Conservation (phyloP, 306 rosid species). For the Abrus precatorius region DNA sequence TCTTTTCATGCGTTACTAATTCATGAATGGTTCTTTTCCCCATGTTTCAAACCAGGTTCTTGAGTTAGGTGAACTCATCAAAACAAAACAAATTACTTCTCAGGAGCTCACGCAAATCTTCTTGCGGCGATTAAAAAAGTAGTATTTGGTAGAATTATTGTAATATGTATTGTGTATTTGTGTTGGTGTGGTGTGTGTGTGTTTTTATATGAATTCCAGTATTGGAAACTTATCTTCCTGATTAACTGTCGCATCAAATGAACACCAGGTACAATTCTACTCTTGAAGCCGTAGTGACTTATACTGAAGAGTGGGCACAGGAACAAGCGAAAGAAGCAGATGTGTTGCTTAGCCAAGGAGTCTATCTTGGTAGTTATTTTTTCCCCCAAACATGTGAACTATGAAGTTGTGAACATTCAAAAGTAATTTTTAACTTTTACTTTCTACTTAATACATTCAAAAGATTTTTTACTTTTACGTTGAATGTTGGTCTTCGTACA, state of each 20-base stretch:
- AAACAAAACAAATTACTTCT: conserved; percentile 75
- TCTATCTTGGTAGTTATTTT: conserved; percentile 67
- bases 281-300: conserved; percentile 76
- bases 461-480: not conserved
- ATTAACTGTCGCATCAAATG: conserved; percentile 33
- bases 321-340: conserved; percentile 79
- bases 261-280: conserved; percentile 65
- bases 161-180: conserved; percentile 13
- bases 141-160: conserved; percentile 20
- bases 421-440: not conserved
- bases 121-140: conserved; percentile 78
- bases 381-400: conserved; percentile 9
- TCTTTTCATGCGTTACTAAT: conserved; percentile 27
- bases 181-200: conserved; percentile 30
- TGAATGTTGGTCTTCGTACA: conserved; percentile 34
- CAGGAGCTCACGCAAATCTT: conserved; percentile 71
- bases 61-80: conserved; percentile 77
- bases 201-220: not conserved
- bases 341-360: conserved; percentile 67
- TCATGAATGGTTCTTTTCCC: not conserved
- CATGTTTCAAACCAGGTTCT: conserved; percentile 60
- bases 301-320: conserved; percentile 73
- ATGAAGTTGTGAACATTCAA: not conserved
- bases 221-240: conserved; percentile 16
- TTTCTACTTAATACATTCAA: not conserved